Evolutionary conservation across 345 rosid species (phyloP).

Genomic region (Erodium maritimum): DNA sequence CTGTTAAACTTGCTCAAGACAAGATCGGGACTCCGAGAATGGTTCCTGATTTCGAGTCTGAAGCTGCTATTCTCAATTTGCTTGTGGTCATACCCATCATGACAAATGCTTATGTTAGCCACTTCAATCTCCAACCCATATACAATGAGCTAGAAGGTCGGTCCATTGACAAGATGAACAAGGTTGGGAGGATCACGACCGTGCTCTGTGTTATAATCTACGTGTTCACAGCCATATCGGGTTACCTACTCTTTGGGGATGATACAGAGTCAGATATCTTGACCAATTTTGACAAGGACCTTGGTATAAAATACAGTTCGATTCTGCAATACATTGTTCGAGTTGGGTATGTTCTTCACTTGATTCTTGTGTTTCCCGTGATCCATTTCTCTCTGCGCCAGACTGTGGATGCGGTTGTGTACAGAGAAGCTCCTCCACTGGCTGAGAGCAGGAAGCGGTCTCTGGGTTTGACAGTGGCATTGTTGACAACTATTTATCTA

Average conservation of each 20-base stretch:
- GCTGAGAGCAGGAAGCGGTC: constrained; percentile 71
- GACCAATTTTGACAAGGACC: constrained; percentile 83
- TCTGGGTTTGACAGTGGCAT: constrained; percentile 45
- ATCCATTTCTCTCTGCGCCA: constrained; percentile 89
- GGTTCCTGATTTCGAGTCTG: constrained; percentile 67
- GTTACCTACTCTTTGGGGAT: constrained; percentile 74
- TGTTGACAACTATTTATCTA: constrained; percentile 48
- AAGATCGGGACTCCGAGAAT: constrained; percentile 61
- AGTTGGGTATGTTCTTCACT: constrained; percentile 79
- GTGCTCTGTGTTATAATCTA: constrained; percentile 58
- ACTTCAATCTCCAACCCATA: constrained; percentile 88
- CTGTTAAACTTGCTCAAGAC: constrained; percentile 75
- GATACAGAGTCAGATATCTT: constrained; percentile 74
- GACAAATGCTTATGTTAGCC: constrained; percentile 86
- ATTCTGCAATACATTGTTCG: constrained; percentile 76
- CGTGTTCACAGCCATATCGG: constrained; percentile 64
- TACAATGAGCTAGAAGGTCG: constrained; percentile 78
- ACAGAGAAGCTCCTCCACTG: constrained; percentile 63
- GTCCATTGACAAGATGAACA: constrained; percentile 73
- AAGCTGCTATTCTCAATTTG: constrained; percentile 60
- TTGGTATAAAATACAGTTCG: constrained; percentile 69
- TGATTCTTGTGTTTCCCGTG: constrained; percentile 93
- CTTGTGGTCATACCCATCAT: constrained; percentile 91
- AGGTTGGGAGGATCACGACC: constrained; percentile 73
- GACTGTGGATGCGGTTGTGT: constrained; percentile 60